phyloP scores from a whole-genome alignment of 768 basidiomycete species.

The Clavulina sp. region DNA sequence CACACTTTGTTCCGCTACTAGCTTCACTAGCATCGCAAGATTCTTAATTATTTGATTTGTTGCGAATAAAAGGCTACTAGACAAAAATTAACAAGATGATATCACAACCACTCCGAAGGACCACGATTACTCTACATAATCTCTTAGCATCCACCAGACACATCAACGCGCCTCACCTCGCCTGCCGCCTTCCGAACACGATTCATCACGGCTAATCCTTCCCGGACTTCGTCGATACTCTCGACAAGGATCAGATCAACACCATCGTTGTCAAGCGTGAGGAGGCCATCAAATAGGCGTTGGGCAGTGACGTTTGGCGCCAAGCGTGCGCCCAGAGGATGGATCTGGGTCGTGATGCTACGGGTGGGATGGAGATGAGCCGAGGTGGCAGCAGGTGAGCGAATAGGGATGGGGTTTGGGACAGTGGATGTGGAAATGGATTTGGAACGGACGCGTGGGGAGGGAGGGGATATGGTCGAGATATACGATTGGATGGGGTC shows the following conservation, averaged over 20 bases:
- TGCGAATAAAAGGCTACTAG: no score
- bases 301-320: conserved; percentile 38
- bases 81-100: no score
- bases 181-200: conserved; percentile 79
- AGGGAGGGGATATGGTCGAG: no score
- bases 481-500: conserved; percentile 6
- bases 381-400: neutral
- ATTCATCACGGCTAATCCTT: conserved; percentile 93
- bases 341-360: neutral
- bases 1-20: no score
- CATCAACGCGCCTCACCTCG: conserved; percentile 24
- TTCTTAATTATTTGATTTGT: no score
- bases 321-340: neutral
- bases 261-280: conserved; percentile 56
- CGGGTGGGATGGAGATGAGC: conserved; percentile 15
- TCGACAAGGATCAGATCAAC: conserved; percentile 77
- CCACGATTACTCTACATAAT: no score
- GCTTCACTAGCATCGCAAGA: no score
- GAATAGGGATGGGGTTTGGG: no score
- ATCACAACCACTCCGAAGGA: no score
- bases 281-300: conserved; percentile 70
- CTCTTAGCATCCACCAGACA: no score
- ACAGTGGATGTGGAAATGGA: no score
- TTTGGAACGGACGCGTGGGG: no score
- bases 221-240: conserved; percentile 57